Conservation (phyloP, 257 asterid species). For the Solanum dulcamara region DNA sequence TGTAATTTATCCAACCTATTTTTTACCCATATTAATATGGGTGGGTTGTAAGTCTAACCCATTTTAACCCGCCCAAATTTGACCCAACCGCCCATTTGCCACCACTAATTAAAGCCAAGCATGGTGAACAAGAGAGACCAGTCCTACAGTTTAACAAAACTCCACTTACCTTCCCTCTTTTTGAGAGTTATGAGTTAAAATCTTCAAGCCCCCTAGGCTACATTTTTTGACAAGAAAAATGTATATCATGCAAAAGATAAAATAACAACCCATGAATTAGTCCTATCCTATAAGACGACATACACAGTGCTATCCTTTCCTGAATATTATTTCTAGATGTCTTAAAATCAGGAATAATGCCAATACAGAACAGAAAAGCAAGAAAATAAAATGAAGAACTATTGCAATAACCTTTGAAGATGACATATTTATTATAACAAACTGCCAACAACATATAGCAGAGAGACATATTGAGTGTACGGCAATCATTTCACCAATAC, state of each 20-base stretch:
- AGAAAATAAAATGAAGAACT: neutral
- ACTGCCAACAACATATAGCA: neutral
- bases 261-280: neutral
- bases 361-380: neutral
- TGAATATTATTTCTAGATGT: neutral
- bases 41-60: too few relatives aligned
- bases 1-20: too few relatives aligned
- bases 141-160: neutral
- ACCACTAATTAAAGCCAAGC: neutral
- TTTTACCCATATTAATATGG: too few relatives aligned
- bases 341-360: neutral
- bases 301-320: neutral
- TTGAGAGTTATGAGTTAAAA: neutral
- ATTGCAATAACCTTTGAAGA: neutral
- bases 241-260: neutral
- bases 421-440: neutral
- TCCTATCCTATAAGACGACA: neutral
- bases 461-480: neutral
- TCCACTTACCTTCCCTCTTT: neutral
- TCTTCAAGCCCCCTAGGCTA: neutral
- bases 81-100: too few relatives aligned
- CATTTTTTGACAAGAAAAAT: neutral
- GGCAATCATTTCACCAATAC: neutral
- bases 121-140: neutral
- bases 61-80: too few relatives aligned